Evolutionary conservation across 345 rosid genomes (phyloP), one percentile per base, ranked within the genome.

Genomic region (Citrus maxima): DNA sequence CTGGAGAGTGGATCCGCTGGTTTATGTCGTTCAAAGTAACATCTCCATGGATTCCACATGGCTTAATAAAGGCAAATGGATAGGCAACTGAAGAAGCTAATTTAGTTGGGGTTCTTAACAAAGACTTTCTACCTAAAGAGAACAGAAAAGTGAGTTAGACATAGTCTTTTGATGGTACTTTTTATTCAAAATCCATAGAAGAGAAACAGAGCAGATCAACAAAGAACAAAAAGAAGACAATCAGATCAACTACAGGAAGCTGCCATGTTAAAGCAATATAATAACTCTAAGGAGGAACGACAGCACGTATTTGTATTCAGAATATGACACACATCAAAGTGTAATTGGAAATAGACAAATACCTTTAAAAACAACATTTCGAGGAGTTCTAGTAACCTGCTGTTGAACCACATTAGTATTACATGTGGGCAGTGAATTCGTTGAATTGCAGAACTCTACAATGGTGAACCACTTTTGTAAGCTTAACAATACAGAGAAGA

Each of bases 11-110:
- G 67, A 97, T 94, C 70, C 87, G 81, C 87, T 90, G 95, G 89
- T 97, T 97, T 78, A 97, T 97, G 86, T 97, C 99, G 85, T 97
- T 94, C 76, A 97, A 87, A 32, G 99, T 97, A 62, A 94, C 94
- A 70, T 89, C 96, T 40, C 98, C 98, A 24, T 90, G 95, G 80
- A 90, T 83, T 1, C 95, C 93, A 61, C 97, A 94, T 19, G 99
- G 99, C 82, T 97, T 97, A 86, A 97, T 88, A 80, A 97, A 90
- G 63, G 93, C 93, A 85, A 97, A 97, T 56, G 99, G 99, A 80
- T 94, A 93, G 51, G 88, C 93, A 61, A 94, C 87, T 5, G 97
- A 90, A 25, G 97, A 93, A 70, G 98, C 90, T 79, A 86, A 84
- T 85, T 86, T 93, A 18, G 95, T 83, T 18, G 98, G 89, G 19